Percentiles rank a stretch among this genome's conserved stretches.
These are phyloP conservation scores for Termitomyces sp. DNA, from an alignment of 768 basidiomycete genomes.

Conservation along the genomic window DNA sequence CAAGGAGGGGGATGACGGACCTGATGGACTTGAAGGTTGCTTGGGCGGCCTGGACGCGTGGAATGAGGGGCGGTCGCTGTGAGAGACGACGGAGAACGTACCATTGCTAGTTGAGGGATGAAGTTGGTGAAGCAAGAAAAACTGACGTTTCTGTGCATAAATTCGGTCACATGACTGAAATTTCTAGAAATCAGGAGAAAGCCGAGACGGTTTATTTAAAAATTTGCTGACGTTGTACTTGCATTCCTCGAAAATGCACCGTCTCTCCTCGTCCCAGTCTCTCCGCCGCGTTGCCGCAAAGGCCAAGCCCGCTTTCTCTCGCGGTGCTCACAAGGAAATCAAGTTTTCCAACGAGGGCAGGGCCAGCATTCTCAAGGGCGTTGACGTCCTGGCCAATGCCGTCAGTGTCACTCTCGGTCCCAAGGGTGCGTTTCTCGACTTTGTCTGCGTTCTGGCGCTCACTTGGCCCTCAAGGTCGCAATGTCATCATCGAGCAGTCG, in stretches of 20 bases:
- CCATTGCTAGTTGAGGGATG: constrained; percentile 6
- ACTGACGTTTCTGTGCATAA: constrained; percentile 9
- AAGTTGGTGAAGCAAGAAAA: constrained; percentile 4
- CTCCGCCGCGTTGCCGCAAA: constrained; percentile 63
- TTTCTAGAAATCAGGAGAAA: constrained; percentile 15
- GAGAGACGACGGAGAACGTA: not conserved
- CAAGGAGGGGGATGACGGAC: constrained; percentile 83
- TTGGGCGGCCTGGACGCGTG: constrained; percentile 57
- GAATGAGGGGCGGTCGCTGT: not conserved
- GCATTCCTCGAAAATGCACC: constrained; percentile 51
- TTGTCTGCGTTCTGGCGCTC: not conserved
- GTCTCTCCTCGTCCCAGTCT: constrained; percentile 61
- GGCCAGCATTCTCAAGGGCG: constrained; percentile 89
- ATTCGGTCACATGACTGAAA: constrained; percentile 8
- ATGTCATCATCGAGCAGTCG: constrained; percentile 96
- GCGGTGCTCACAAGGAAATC: constrained; percentile 92
- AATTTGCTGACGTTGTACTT: constrained; percentile 6
- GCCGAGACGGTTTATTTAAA: constrained; percentile 6
- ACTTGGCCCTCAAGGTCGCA: constrained; percentile 56
- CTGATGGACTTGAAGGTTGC: constrained; percentile 96
- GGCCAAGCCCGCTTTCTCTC: constrained; percentile 47
- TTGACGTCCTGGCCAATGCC: constrained; percentile 95
- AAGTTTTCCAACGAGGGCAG: constrained; percentile 95
- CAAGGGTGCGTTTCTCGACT: constrained; percentile 54
- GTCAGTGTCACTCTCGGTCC: constrained; percentile 96